Evolutionary conservation across 305 asterid genomes (phyloP).

Genomic region (Euphrasia arctica): DNA sequence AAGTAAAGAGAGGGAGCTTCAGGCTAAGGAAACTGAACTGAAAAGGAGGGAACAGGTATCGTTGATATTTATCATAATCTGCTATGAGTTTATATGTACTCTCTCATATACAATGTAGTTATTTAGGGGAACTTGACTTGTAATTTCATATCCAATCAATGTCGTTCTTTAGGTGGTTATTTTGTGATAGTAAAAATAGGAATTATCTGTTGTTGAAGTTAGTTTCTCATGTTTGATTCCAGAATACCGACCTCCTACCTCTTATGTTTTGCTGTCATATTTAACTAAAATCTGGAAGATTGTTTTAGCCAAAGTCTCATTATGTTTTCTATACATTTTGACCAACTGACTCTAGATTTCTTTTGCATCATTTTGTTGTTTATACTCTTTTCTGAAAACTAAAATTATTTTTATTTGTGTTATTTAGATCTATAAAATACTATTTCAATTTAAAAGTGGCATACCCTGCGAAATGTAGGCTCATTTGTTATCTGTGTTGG

Average conservation of each 20-base stretch:
- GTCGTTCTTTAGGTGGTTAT: not conserved
- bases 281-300: not conserved
- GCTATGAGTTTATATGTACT: slow-evolving; percentile 10
- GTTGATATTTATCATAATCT: not conserved
- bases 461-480: too few species aligned
- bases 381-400: too few species aligned
- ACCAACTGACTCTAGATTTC: not conserved
- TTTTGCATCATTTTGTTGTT: too few species aligned
- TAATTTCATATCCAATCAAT: not conserved
- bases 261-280: not conserved
- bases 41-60: slow-evolving; percentile 89
- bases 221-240: slow-evolving; percentile 10
- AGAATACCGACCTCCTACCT: not conserved
- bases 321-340: not conserved
- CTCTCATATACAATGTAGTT: not conserved
- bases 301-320: slow-evolving; percentile 5
- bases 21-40: slow-evolving; percentile 93
- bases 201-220: not conserved
- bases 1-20: slow-evolving; percentile 91
- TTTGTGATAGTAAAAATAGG: not conserved
- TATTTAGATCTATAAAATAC: too few species aligned
- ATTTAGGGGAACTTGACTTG: not conserved
- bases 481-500: too few species aligned
- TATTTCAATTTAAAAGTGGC: too few species aligned
- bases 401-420: too few species aligned